Base-by-base conservation (phyloP, 108 stramenopile genomes). In the Conticribra weissflogii region DNA sequence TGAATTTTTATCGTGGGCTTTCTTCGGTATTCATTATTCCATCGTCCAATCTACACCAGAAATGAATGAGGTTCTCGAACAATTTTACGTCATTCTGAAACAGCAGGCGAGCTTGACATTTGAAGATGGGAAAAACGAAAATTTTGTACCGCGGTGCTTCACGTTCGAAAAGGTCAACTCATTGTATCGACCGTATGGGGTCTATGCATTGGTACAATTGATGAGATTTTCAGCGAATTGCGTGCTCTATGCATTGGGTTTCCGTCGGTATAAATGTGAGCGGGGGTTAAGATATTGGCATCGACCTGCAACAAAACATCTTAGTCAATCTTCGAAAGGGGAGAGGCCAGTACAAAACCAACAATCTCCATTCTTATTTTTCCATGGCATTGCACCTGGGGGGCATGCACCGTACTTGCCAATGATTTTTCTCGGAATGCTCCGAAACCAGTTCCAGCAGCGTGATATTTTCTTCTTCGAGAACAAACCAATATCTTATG, bases 301-400 rank as follows among this genome's bases (percentile, higher is more conserved):
- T 53, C 74, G 87, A 22, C 74, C 86, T 31, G 60, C 74, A 29
- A 21, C 46, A 12, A 54, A 61, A 48, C 72, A 50, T 8, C 27
- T 23, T 36, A 63, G 53, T 14, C 59, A 27, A n/a, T n/a, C n/a
- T n/a, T n/a, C n/a, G n/a, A n/a, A n/a, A n/a, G n/a, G n/a, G n/a
- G n/a, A n/a, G n/a, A n/a, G n/a, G n/a, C n/a, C n/a, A n/a, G n/a
- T n/a, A n/a, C n/a, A n/a, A n/a, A n/a, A n/a, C 17, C 23, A 46
- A 21, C n/a, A 65, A 21, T 31, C 71, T 16, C 91, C 96, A 2
- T 72, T 90, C 21, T 55, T 96, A 3, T 94, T 94, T 71, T 88
- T 91, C 60, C 96, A 96, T 81, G 96, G 96, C 7, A 94, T 96
- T 49, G 89, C 89, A 8, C 91, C 91, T 25, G 83, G 86, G 58